Base-by-base conservation (phyloP, 1,139 yeast genomes). In the Meyerozyma carpophila region DNA sequence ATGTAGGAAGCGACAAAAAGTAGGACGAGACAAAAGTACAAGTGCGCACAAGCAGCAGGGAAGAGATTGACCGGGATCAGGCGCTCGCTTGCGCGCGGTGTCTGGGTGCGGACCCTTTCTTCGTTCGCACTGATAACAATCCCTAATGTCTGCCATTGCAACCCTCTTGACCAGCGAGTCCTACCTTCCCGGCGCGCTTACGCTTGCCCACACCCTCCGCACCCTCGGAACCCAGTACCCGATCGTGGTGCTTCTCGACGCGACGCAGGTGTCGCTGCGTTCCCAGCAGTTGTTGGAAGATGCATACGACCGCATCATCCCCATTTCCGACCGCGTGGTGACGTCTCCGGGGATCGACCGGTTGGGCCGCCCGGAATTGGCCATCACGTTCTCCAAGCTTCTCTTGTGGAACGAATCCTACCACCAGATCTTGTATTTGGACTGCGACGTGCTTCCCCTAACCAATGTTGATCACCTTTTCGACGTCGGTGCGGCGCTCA, bases 101-200 rank as follows among this genome's bases (percentile, higher is more conserved):
- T 27, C 4, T n/a, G 29, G 29, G 13, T n/a, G 29, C 13, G 4
- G 29, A 10, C 29, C 29, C 13, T 11, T 27, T n/a, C 13, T n/a
- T 27, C 10, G n/a, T n/a, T 27, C 29, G 29, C 29, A n/a, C 29
- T 9, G 34, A 31, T 13, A 31, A 31, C n/a, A 7, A 31, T 13
- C 20, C 34, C 34, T 13, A 11, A 34, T 34, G 37, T 44, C 49
- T 34, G 68, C 68, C 9, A 64, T 55, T 46, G 58, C 58, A 31
- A 64, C 70, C n/a, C 56, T 65, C 13, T 53, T 65, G 41, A 56
- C 65, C 26, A 55, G 55, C 43, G 65, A 63, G 44, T 49, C 60
- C 9, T 65, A 65, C 46, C 54, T 63, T 27, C 59, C 68, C 1
- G 70, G 70, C n/a, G 65, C 61, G 3, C 53, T 65, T 25, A 58